Base-by-base conservation (phyloP, 768 basidiomycete genomes). In the Brasilioporus rufonigricans region DNA sequence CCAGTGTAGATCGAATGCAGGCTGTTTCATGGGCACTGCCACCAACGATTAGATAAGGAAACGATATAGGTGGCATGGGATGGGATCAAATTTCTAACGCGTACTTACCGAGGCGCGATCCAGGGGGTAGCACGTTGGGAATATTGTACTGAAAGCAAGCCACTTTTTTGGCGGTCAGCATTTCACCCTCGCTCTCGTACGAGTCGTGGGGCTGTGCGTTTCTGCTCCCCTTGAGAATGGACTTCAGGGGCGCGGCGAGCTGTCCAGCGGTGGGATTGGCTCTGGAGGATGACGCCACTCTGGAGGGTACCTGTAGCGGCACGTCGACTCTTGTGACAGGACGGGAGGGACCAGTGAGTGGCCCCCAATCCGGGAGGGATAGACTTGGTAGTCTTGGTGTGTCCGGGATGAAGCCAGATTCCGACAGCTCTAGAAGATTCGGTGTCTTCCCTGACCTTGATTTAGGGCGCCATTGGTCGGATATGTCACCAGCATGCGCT, bases 1-100 rank as follows among this genome's bases (percentile, higher is more conserved):
- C 82, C 81, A 84, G 55, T 74, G 75, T 51, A 80, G 57, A 53
- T 75, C 63, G 45, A 77, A 69, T 1, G 74, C 65, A 27, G 75
- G 75, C 12, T 60, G 69, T 58, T 77, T 77, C 67, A 71, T 75
- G 4, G 69, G 71, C 53, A 63, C 73, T 74, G 44, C 45, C 59
- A 55, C 49, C 29, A 24, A 23, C 21, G 62, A 65, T 74, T 69
- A 64, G 72, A 65, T 58, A 67, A 72, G 29, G 60, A 61, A 58
- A 19, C 11, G 24, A 51, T 44, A 44, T 53, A 33, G 35, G n/a
- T 19, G 7, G 26, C 27, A 24, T 5, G 21, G 44, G 16, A 9
- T 1, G 1, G 14, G 38, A 41, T 46, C 36, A 40, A 38, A n/a
- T 5, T 39, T 33, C 33, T 3, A 45, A 29, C 41, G 41, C n/a